Evolutionary conservation across 164 flowering plant genomes (phyloP).

Genomic region (Aristolochia fimbriata): DNA sequence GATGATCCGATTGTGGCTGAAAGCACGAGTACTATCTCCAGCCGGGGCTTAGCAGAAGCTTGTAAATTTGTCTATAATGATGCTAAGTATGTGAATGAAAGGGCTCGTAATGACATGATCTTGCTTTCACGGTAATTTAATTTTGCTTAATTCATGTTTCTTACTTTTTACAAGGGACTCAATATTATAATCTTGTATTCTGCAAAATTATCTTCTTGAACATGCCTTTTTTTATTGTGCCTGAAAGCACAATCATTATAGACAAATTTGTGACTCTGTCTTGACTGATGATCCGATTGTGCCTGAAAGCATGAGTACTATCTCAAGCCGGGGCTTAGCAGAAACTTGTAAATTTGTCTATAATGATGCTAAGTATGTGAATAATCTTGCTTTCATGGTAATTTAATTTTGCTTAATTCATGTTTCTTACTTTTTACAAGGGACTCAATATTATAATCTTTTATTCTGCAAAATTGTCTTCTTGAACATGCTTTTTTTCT

Average conservation of each 20-base stretch:
- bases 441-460: no score
- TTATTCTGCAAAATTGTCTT: no score
- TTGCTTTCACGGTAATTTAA: constrained; percentile 75
- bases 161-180: background rate
- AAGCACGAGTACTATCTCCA: constrained; percentile 23
- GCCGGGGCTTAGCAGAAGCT: constrained; percentile 60
- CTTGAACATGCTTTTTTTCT: no score
- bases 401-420: background rate
- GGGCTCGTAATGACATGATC: constrained; percentile 82
- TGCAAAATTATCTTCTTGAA: no score
- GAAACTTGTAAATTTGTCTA: constrained; percentile 66
- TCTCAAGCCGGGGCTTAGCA: constrained; percentile 48
- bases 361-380: constrained; percentile 91
- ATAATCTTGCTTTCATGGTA: constrained; percentile 88
- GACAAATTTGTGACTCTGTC: constrained; percentile 1
- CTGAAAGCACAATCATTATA: no score
- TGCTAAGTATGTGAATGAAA: constrained; percentile 89
- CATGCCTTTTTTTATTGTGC: no score
- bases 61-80: constrained; percentile 74
- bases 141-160: background rate
- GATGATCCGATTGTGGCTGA: constrained; percentile 17
- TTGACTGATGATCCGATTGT: constrained; percentile 12
- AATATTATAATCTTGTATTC: no score
- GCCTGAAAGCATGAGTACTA: constrained; percentile 18
- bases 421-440: background rate